Conservation (phyloP, 75 land plant species). For the Pseudotsuga menziesii region DNA sequence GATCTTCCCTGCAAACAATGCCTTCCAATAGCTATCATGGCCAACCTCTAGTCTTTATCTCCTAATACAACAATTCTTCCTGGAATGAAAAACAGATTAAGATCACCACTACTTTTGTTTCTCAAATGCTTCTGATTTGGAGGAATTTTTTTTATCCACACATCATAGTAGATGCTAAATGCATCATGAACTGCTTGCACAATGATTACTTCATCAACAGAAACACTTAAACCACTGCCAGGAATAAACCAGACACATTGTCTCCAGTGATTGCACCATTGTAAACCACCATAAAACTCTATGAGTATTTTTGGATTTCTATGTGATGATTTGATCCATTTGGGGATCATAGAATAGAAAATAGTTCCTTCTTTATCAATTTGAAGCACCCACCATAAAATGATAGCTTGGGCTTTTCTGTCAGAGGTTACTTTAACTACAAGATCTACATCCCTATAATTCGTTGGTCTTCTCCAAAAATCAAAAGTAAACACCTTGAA, state of each 20-base stretch:
- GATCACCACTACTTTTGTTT: neutral
- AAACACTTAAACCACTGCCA: too few relatives aligned
- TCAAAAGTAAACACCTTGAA: slow-evolving; percentile 90
- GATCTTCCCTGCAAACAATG: neutral
- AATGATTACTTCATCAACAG: slow-evolving; percentile 32
- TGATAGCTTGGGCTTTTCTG: slow-evolving; percentile 67
- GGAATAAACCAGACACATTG: too few relatives aligned
- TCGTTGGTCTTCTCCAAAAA: slow-evolving; percentile 74
- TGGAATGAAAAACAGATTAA: slow-evolving; percentile 41
- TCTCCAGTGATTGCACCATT: too few relatives aligned
- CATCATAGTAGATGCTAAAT: slow-evolving; percentile 47
- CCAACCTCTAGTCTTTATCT: slow-evolving; percentile 51
- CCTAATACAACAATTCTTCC: slow-evolving; percentile 83
- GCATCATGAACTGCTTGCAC: slow-evolving; percentile 61
- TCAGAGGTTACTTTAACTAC: slow-evolving; percentile 33
- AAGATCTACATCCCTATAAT: slow-evolving; percentile 32
- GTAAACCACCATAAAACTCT: slow-evolving; percentile 10
- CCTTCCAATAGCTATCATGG: slow-evolving; percentile 28
- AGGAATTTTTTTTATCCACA: slow-evolving; percentile 12
- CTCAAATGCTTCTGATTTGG: slow-evolving; percentile 3
- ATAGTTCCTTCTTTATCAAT: slow-evolving; percentile 81
- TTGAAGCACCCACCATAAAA: slow-evolving; percentile 98
- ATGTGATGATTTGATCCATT: slow-evolving; percentile 42
- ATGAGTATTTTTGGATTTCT: neutral
- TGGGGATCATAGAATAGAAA: slow-evolving; percentile 83